A percentile compares a stretch with the other conserved stretches of the same genome.
phyloP scores from a whole-genome alignment of 2,329 filamentous ascomycete species.

The Paradendryphiella salina region DNA sequence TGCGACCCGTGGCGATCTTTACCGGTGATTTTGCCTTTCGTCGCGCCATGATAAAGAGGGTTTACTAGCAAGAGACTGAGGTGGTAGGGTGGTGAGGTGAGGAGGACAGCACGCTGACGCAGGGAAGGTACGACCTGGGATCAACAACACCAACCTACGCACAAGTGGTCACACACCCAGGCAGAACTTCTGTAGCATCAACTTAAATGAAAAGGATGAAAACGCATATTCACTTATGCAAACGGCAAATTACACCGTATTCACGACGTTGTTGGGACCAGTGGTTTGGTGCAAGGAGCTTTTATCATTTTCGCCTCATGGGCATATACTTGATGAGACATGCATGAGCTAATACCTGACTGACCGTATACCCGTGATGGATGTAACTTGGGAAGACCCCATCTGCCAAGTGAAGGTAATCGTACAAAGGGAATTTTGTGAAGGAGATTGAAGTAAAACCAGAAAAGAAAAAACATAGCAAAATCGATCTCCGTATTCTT shows the following conservation, averaged over 20 bases:
- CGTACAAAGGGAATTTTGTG: conserved; percentile 5
- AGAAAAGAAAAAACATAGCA: conserved; percentile 7
- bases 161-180: too few species aligned
- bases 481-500: not conserved
- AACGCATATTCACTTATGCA: not conserved
- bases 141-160: too few species aligned
- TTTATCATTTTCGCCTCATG: conserved; percentile 19
- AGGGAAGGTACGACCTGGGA: not conserved
- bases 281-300: conserved; percentile 12
- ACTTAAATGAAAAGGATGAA: not conserved
- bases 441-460: conserved; percentile 1
- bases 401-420: conserved; percentile 1
- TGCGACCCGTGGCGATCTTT: not conserved
- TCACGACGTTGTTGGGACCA: not conserved
- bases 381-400: conserved; percentile 1
- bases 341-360: conserved; percentile 7
- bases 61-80: not conserved
- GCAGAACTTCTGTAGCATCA: not conserved
- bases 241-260: not conserved
- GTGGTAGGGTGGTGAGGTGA: not conserved
- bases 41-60: conserved; percentile 20
- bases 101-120: not conserved
- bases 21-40: conserved; percentile 8
- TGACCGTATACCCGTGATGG: conserved; percentile 1
- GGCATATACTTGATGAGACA: conserved; percentile 12